phyloP scores from a whole-genome alignment of 345 rosid species.

The Eucalyptus erythrocorys region DNA sequence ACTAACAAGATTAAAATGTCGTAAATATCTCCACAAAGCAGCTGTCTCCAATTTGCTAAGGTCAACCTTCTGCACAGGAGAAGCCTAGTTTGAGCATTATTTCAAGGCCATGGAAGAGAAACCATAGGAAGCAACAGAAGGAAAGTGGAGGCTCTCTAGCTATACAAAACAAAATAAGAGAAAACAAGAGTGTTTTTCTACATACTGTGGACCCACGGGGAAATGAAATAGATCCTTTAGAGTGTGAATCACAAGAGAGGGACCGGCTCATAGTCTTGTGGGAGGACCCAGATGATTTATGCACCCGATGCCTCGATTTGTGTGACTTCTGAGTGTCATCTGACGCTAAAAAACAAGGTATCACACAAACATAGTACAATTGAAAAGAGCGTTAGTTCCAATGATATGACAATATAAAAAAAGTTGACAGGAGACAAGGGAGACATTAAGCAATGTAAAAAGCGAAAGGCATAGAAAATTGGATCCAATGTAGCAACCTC shows the following conservation, averaged over 20 bases:
- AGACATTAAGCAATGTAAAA: constrained; percentile 15
- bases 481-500: constrained; percentile 46
- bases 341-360: constrained; percentile 34
- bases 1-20: constrained; percentile 89
- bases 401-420: neutral
- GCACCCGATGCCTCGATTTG: constrained; percentile 61
- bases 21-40: constrained; percentile 81
- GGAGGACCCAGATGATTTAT: constrained; percentile 64
- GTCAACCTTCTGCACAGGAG: constrained; percentile 59
- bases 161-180: neutral
- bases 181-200: neutral
- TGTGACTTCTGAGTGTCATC: constrained; percentile 81
- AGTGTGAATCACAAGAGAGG: constrained; percentile 75
- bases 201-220: constrained; percentile 48
- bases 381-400: constrained; percentile 18
- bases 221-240: constrained; percentile 48
- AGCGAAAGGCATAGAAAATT: constrained; percentile 30
- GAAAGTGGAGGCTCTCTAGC: neutral
- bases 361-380: constrained; percentile 4
- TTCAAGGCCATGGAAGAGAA: neutral
- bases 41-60: constrained; percentile 86
- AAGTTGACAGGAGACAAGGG: neutral
- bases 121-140: neutral
- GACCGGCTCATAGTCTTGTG: constrained; percentile 64
- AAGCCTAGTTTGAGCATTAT: neutral